Percentiles rank a stretch among this genome's conserved stretches.
Evolutionary conservation across 768 basidiomycete genomes (phyloP).

Genomic region (Amanita muscaria): DNA sequence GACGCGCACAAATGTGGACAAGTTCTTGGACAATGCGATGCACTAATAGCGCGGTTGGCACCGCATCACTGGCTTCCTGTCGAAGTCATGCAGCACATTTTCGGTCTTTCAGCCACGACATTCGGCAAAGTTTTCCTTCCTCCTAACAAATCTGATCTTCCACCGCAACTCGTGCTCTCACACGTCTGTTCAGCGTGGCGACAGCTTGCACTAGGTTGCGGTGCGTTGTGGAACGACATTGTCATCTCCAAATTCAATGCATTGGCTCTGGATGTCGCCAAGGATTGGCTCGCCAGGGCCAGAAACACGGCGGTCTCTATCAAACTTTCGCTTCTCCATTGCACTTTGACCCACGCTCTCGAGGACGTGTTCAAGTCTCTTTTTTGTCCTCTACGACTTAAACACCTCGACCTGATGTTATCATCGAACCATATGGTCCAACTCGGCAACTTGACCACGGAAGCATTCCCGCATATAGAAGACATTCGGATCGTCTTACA

Average conservation of each 20-base stretch:
- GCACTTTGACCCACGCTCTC: neutral
- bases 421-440: neutral
- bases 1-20: too few species aligned
- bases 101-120: neutral
- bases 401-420: constrained; percentile 1
- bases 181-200: constrained; percentile 8
- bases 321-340: neutral
- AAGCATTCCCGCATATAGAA: neutral
- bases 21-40: too few species aligned
- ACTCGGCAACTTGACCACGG: neutral
- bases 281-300: neutral
- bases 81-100: constrained; percentile 5
- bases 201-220: constrained; percentile 1
- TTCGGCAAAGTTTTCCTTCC: neutral
- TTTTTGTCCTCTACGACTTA: constrained; percentile 1
- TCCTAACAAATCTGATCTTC: neutral
- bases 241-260: neutral
- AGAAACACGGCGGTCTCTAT: neutral
- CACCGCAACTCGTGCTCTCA: neutral
- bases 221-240: constrained; percentile 4
- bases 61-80: neutral
- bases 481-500: constrained; percentile 1
- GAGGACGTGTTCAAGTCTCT: neutral
- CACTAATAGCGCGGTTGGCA: neutral
- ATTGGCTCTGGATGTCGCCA: neutral